phyloP scores from a whole-genome alignment of 805 yeast genomes.

The Saccharomycopsis babjevae region DNA sequence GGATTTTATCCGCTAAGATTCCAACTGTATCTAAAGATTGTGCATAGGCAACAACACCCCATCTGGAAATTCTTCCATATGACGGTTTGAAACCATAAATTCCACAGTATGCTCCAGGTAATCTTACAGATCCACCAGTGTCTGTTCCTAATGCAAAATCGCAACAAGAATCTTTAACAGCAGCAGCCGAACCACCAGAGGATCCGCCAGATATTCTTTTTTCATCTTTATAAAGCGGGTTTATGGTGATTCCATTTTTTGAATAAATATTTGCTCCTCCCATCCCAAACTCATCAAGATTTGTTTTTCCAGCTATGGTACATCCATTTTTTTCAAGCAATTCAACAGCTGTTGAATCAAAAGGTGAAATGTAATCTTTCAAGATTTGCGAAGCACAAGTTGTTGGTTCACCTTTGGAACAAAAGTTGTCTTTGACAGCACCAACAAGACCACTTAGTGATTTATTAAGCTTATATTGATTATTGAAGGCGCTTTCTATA shows the following conservation, averaged over 20 bases:
- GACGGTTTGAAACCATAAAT: conserved; percentile 86
- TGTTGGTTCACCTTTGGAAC: conserved; percentile 54
- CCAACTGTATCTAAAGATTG: conserved; percentile 96
- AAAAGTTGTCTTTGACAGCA: conserved; percentile 75
- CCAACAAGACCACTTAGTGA: conserved; percentile 27
- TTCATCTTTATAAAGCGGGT: conserved; percentile 35
- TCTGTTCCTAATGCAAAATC: conserved; percentile 87
- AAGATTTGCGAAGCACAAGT: conserved; percentile 72
- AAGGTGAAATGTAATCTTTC: conserved; percentile 57
- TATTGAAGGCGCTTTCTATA: not conserved
- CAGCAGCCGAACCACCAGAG: conserved; percentile 93
- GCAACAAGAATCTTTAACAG: conserved; percentile 62
- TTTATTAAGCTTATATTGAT: not conserved
- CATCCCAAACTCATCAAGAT: conserved; percentile 97
- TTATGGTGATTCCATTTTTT: conserved; percentile 45
- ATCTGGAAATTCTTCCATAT: conserved; percentile 83
- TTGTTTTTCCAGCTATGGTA: conserved; percentile 60
- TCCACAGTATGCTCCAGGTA: conserved; percentile 85
- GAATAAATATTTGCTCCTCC: conserved; percentile 64
- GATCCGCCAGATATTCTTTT: conserved; percentile 73
- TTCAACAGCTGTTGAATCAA: conserved; percentile 61
- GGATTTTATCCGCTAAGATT: conserved; percentile 45
- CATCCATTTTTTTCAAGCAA: conserved; percentile 46
- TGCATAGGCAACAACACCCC: conserved; percentile 90
- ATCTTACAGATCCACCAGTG: conserved; percentile 92